Evolutionary conservation across 2,329 filamentous ascomycete genomes (phyloP), one percentile per base, ranked within the genome.

Genomic region (Ampelomyces quisqualis): DNA sequence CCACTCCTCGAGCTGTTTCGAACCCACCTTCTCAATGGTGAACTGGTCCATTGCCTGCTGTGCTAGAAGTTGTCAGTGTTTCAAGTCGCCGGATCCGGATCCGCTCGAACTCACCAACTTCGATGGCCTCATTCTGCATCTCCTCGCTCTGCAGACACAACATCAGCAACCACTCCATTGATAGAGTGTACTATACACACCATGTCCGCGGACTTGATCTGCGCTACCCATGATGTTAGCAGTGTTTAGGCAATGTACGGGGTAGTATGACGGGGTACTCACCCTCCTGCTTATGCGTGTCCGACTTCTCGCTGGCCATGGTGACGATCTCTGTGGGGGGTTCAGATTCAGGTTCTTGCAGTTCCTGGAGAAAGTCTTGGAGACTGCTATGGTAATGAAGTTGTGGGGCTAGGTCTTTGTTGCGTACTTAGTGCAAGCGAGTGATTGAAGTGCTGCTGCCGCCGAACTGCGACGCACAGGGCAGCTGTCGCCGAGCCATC

Each of bases 151-250:
- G 67, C 58, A 22, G 18, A 15, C n/a, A n/a, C n/a, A n/a, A n/a
- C 39, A 29, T 35, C 22, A 13, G 48, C 62, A 35, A 65, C 54
- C 31, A 7, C 5, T 9, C 9, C 10, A 2, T n/a, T n/a, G 17
- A 28, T 7, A 8, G 30, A 19, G 22, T 32, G 1, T 8, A 35
- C 3, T 7, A 7, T 7, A 23, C 32, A 38, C n/a, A 97, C 93
- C 93, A 98, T 98, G 69, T 98, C 93, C 45, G 89, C 91, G 58
- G 90, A 95, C 78, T 98, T 98, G 73, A 98, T 85, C 74, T 95
- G 90, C 51, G 89, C 93, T 98, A 64, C 54, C 60, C 33, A 47
- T 36, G 37, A 43, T 44, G 49, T 69, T 51, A 68, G 61, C 29
- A 45, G 43, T 37, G 34, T 40, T 17, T 21, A 23, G n/a, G 24